Evolutionary conservation across 306 rosid genomes (phyloP), one percentile per base, ranked within the genome.

Genomic region (Fragaria iinumae): DNA sequence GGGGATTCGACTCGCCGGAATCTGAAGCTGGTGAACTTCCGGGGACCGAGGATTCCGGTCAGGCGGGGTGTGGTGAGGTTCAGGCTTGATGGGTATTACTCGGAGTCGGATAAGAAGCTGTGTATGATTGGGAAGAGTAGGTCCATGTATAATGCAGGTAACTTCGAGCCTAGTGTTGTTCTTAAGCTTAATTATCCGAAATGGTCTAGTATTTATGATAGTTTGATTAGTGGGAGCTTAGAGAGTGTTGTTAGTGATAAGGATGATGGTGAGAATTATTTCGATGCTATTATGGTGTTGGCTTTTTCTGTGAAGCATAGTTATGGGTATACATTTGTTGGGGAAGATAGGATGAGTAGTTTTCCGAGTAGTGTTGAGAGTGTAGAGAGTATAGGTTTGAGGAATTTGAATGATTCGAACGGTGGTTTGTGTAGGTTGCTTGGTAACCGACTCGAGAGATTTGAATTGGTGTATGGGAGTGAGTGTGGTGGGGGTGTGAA

Each of bases 201-300:
- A 71, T 25, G 67, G 67, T 78, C 75, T 11, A 84, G 47, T 32
- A 34, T 90, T 80, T 73, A 83, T 53, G 65, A 47, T 71, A 84
- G 88, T 84, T 85, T 94, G 78, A 73, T 92, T 82, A 77, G 67
- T 83, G 98, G 98, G 57, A 84, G 83, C 59, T 29, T 94, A 53
- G 97, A 87, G 79, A 89, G 91, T 75, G 79, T 86, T 83, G 84
- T 68, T 87, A 20, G 6, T 52, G 90, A 47, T 0, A 71, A 67
- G 0, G 76, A 44, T 76, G 73, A 39, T 66, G 74, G 76, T 75
- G 55, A 45, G 67, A 49, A 64, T 62, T 83, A 76, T 68, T 90
- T 90, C 50, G 80, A 86, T 44, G 89, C 86, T 5, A 60, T 90
- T 86, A 82, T 83, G 27, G 72, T 95, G 39, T 67, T 95, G 89